Conservation (phyloP, 2,329 filamentous ascomycete genomes). For the Beauveria scarabaeidicola region DNA sequence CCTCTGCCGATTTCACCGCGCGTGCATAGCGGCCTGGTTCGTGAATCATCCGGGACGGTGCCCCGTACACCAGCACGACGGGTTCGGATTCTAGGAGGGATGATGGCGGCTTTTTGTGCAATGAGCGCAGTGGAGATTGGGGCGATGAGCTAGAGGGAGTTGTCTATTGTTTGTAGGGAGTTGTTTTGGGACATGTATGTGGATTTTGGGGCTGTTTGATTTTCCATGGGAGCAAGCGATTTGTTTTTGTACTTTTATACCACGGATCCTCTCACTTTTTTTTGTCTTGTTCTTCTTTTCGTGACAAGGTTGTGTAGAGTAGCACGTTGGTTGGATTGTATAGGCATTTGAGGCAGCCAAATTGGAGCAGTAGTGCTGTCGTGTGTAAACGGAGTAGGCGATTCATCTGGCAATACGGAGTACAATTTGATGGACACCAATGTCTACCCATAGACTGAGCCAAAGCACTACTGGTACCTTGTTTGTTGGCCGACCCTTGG, state of each 20-base stretch:
- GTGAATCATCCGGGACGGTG: conserved; percentile 53
- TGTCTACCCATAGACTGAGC: neutral
- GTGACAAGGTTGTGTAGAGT: neutral
- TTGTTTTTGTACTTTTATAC: conserved; percentile 1
- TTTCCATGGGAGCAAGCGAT: conserved; percentile 5
- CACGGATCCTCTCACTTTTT: neutral
- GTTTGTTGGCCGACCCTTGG: too few species aligned
- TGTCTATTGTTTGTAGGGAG: neutral
- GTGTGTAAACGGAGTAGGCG: too few species aligned
- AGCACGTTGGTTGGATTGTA: neutral
- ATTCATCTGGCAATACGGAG: too few species aligned
- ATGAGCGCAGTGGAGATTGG: neutral
- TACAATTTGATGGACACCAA: neutral
- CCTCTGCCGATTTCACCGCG: conserved; percentile 54
- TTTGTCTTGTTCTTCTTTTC: neutral
- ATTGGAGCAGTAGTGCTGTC: too few species aligned
- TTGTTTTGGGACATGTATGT: neutral
- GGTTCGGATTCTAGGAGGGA: conserved; percentile 39
- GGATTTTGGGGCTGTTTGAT: neutral
- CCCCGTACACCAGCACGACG: conserved; percentile 58
- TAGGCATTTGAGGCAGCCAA: neutral
- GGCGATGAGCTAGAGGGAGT: neutral
- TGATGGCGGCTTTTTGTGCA: neutral
- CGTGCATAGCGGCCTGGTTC: conserved; percentile 56
- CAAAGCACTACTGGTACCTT: too few species aligned